These are phyloP conservation scores for Psilocybe tampanensis DNA, from an alignment of 768 basidiomycete genomes.

Conservation along the genomic window DNA sequence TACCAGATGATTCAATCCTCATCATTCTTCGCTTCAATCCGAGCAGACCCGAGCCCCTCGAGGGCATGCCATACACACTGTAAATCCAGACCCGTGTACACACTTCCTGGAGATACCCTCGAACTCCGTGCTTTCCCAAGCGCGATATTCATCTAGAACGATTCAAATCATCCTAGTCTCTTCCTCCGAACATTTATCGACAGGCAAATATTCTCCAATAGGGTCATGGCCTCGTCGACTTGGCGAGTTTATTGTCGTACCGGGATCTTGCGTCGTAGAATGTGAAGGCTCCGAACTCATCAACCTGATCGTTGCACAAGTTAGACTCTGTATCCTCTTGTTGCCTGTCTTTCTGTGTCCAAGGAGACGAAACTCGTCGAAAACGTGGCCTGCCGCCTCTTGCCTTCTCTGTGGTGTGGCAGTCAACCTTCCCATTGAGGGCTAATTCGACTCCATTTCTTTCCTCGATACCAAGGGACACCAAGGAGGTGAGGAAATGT, in stretches of 20 bases:
- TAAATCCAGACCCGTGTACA: too few species aligned
- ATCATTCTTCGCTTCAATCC: background rate
- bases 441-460: background rate
- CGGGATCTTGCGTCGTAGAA: background rate
- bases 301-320: conserved; percentile 7
- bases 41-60: background rate
- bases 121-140: background rate
- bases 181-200: background rate
- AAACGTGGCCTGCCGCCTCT: background rate
- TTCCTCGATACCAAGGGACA: background rate
- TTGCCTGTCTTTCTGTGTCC: background rate
- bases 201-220: background rate
- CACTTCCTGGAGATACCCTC: background rate
- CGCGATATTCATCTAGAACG: background rate
- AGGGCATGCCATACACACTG: background rate
- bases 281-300: conserved; percentile 7
- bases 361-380: conserved; percentile 5
- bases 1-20: background rate
- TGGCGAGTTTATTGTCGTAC: background rate
- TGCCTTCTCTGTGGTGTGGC: background rate
- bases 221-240: background rate
- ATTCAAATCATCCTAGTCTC: background rate
- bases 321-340: conserved; percentile 6
- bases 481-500: conserved; percentile 4
- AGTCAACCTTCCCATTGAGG: background rate